Evolutionary conservation across 192 early-diverging fungal species (phyloP).

Genomic region (Backusella circina): DNA sequence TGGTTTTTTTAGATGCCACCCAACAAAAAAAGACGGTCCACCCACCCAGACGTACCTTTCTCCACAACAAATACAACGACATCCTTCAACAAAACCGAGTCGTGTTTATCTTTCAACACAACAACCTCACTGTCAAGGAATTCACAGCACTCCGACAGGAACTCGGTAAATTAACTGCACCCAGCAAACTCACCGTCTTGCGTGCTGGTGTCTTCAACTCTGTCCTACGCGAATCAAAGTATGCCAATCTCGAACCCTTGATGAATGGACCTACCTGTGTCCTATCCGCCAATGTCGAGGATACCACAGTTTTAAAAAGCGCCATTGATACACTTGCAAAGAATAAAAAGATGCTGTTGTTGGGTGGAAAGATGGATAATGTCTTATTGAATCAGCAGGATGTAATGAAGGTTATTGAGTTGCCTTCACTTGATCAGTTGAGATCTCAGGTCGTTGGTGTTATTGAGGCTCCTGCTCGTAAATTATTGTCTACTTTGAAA

Average conservation of each 20-base stretch:
- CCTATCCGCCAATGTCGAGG: slow-evolving; percentile 40
- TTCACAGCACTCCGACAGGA: slow-evolving; percentile 46
- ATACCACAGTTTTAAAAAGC: slow-evolving; percentile 39
- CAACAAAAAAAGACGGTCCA: slow-evolving; percentile 7
- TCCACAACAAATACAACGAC: slow-evolving; percentile 43
- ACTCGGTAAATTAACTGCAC: slow-evolving; percentile 11
- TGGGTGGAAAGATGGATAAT: slow-evolving; percentile 56
- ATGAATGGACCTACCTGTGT: slow-evolving; percentile 51
- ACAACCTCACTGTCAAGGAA: slow-evolving; percentile 56
- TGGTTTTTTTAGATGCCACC: slow-evolving; percentile 22
- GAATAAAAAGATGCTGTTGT: slow-evolving; percentile 50
- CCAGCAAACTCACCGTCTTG: slow-evolving; percentile 38
- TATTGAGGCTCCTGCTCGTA: slow-evolving; percentile 42
- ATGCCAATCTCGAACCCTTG: slow-evolving; percentile 45
- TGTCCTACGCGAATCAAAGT: slow-evolving; percentile 40
- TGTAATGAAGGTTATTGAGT: slow-evolving; percentile 41
- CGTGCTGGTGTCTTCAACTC: slow-evolving; percentile 47
- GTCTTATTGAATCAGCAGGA: slow-evolving; percentile 46
- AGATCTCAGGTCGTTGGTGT: slow-evolving; percentile 43
- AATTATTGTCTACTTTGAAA: slow-evolving; percentile 34
- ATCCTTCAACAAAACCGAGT: slow-evolving; percentile 46
- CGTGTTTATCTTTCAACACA: slow-evolving; percentile 54
- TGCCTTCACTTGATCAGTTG: slow-evolving; percentile 45
- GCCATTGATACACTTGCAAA: slow-evolving; percentile 41
- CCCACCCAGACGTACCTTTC: slow-evolving; percentile 43